Base-by-base conservation (phyloP, 495 filamentous ascomycete species). In the Achaetomiella virescens region DNA sequence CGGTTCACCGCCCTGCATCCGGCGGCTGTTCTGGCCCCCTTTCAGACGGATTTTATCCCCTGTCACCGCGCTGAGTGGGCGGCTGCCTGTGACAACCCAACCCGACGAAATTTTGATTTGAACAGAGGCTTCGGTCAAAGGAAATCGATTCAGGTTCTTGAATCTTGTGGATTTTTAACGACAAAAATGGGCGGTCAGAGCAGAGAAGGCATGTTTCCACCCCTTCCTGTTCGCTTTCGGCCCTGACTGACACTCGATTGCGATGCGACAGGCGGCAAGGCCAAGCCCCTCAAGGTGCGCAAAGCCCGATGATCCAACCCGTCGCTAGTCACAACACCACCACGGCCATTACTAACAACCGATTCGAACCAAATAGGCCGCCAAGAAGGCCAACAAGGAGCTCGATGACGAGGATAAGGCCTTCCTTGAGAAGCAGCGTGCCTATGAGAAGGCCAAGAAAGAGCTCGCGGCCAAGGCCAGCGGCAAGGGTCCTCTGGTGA, bases 331-430 rank as follows among this genome's bases (percentile, higher is more conserved):
- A 3, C n/a, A 51, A 21, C 15, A 45, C 33, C 38, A 20, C 15
- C 14, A 24, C 33, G 21, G 27, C 44, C 11, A 31, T 1, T 11
- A 24, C 47, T 25, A n/a, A 53, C 49, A 37, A n/a, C 4, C 20
- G 20, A 1, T 8, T 7, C 14, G 33, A 17, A 21, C 21, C 11
- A 41, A 36, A 42, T 38, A 70, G 67, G 74, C 80, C 29, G 75
- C 88, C 17, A 91, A 90, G 81, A 91, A 90, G 76, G 78, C 79
- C 25, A 75, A 80, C 66, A 85, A 86, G 76, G 85, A 87, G 0
- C 62, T 89, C 29, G 87, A 90, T 57, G 87, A 90, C 0, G 88
- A 91, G 20, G 87, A 90, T 24, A 71, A 84, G 65, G 87, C 87
- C 6, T 87, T 80, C 75, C 78, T 75, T 61, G 85, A 87, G 72